These are phyloP conservation scores for Lolium multiflorum DNA, from an alignment of 176 grass and related monocot genomes.

Conservation along the genomic window DNA sequence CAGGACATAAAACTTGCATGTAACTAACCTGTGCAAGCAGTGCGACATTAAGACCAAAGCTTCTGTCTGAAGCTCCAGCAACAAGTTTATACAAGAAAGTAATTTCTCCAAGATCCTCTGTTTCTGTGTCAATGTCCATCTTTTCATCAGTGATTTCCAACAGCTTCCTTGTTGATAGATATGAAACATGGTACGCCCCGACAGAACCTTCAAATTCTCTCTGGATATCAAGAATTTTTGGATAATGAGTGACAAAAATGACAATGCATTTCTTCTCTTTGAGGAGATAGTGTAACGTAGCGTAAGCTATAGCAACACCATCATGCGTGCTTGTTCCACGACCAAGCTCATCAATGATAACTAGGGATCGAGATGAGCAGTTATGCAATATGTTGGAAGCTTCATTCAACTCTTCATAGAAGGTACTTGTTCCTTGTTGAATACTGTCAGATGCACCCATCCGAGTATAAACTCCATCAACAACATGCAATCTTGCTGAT, in stretches of 20 bases:
- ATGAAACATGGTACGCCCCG: conserved; percentile 86
- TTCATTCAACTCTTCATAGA: conserved; percentile 91
- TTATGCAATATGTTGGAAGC: conserved; percentile 79
- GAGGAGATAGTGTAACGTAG: conserved; percentile 76
- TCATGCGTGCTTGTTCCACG: conserved; percentile 94
- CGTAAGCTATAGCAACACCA: conserved; percentile 93
- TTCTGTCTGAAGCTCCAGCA: conserved; percentile 86
- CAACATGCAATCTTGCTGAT: conserved; percentile 76
- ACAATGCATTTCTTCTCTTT: conserved; percentile 70
- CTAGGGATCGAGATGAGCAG: conserved; percentile 78
- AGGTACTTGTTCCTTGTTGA: conserved; percentile 90
- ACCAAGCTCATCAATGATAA: conserved; percentile 98
- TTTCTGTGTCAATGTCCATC: conserved; percentile 32
- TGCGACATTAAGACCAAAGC: conserved; percentile 97
- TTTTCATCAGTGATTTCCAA: conserved; percentile 48
- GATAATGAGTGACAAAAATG: conserved; percentile 97
- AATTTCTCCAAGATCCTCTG: conserved; percentile 59
- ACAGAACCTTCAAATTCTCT: conserved; percentile 85
- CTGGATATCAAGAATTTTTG: conserved; percentile 87
- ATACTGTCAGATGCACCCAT: conserved; percentile 97
- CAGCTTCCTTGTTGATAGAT: conserved; percentile 59
- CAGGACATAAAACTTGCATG: conserved; percentile 4
- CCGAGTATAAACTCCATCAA: conserved; percentile 89
- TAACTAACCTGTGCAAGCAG: conserved; percentile 86
- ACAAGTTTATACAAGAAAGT: conserved; percentile 98